Percentiles rank a stretch among this genome's conserved stretches.
Conservation (phyloP, 1,284 basidiomycete genomes). For the Tranzscheliella williamsii region DNA sequence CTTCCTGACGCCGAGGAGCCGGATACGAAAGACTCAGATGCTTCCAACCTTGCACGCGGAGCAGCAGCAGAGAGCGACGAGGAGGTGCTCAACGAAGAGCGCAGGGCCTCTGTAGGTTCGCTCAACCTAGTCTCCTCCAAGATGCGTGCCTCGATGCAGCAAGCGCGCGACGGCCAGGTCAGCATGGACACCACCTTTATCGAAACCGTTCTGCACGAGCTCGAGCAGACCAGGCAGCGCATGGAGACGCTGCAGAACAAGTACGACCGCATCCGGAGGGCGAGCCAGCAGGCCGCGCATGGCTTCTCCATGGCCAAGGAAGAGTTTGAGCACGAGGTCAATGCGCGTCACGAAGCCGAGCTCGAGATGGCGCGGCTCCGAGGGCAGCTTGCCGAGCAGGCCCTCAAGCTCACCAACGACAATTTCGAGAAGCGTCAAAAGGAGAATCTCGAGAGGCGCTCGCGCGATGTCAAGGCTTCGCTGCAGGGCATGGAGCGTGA, state of each 20-base stretch:
- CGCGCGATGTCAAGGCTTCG: conserved; percentile 76
- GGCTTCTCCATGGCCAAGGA: conserved; percentile 87
- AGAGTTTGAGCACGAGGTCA: conserved; percentile 88
- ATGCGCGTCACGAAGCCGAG: conserved; percentile 83
- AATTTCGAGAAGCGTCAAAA: conserved; percentile 72
- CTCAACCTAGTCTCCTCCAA: conserved; percentile 60
- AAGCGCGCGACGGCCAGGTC: conserved; percentile 68
- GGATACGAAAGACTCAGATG: neutral
- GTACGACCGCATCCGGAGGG: conserved; percentile 77
- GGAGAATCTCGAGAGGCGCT: conserved; percentile 76
- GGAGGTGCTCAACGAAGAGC: conserved; percentile 19
- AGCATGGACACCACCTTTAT: conserved; percentile 76
- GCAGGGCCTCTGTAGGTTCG: conserved; percentile 7
- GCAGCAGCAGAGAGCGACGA: conserved; percentile 13
- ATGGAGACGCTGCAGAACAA: conserved; percentile 73
- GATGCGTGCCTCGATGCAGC: conserved; percentile 70
- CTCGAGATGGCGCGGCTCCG: conserved; percentile 83
- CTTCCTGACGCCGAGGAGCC: neutral
- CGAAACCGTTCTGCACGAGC: conserved; percentile 71
- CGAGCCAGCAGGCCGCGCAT: conserved; percentile 86
- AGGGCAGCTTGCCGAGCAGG: conserved; percentile 84
- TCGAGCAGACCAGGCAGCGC: conserved; percentile 72
- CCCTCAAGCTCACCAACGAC: conserved; percentile 78
- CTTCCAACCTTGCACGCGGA: neutral
- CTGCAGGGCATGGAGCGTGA: conserved; percentile 80